phyloP scores from a whole-genome alignment of 768 basidiomycete genomes.

The Boletus subcaerulescens region DNA sequence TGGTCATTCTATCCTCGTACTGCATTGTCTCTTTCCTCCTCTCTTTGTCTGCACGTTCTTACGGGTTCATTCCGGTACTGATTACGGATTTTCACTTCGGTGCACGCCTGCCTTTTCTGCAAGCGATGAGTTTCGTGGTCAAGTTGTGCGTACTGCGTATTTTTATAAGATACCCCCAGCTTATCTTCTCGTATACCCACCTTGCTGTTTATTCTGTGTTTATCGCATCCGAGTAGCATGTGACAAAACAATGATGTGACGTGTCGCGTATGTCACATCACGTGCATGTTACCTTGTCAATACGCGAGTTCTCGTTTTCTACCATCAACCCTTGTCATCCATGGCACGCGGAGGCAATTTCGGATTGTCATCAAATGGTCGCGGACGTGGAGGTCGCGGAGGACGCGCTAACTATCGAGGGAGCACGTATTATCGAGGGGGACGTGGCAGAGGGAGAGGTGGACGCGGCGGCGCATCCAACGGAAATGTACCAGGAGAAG shows the following conservation, averaged over 20 bases:
- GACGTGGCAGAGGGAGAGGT: conserved; percentile 47
- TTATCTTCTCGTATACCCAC: conserved; percentile 9
- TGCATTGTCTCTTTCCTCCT: neutral
- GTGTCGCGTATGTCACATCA: conserved; percentile 27
- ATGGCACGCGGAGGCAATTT: conserved; percentile 52
- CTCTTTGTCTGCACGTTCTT: neutral
- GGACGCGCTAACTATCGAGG: conserved; percentile 36
- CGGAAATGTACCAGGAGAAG: conserved; percentile 38
- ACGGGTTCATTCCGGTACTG: conserved; percentile 14
- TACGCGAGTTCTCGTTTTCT: conserved; percentile 7
- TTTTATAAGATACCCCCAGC: conserved; percentile 27
- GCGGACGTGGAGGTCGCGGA: conserved; percentile 39
- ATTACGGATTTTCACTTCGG: conserved; percentile 21
- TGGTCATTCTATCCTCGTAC: conserved; percentile 6
- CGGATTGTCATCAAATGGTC: conserved; percentile 51
- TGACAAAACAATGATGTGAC: conserved; percentile 18
- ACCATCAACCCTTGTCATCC: neutral
- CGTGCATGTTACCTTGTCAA: conserved; percentile 8
- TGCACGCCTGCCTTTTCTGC: conserved; percentile 1
- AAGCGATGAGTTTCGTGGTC: neutral
- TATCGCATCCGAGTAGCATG: neutral
- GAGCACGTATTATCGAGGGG: conserved; percentile 40
- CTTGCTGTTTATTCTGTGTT: neutral
- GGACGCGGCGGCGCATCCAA: conserved; percentile 32
- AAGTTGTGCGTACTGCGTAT: conserved; percentile 12